Conservation (phyloP, 768 basidiomycete species). For the Hysterangium stoloniferum region DNA sequence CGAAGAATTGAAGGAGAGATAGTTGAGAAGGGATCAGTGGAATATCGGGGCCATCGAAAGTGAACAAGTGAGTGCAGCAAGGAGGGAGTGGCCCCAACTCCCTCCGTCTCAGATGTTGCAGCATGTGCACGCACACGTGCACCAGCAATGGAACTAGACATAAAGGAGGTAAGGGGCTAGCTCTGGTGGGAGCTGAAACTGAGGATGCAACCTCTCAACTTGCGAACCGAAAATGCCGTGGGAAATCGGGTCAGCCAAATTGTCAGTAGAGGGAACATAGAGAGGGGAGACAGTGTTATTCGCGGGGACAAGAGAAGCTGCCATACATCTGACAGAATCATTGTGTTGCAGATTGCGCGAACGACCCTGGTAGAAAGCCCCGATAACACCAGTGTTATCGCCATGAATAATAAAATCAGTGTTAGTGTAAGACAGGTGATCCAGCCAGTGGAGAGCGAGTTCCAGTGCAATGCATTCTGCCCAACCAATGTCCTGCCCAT, state of each 20-base stretch:
- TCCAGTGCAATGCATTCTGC: slow-evolving; percentile 11
- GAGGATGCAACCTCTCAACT: background rate
- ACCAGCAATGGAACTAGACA: too few relatives aligned
- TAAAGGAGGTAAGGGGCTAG: background rate
- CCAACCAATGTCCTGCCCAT: slow-evolving; percentile 11
- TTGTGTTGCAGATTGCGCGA: background rate
- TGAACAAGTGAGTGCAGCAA: too few relatives aligned
- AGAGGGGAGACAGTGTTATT: background rate
- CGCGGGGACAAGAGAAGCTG: background rate
- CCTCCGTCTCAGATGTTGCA: too few relatives aligned
- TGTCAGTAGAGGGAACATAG: slow-evolving; percentile 9
- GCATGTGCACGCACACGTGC: too few relatives aligned
- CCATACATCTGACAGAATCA: slow-evolving; percentile 1
- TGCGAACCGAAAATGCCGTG: background rate
- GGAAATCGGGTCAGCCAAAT: slow-evolving; percentile 10
- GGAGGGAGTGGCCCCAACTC: too few relatives aligned
- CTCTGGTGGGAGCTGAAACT: background rate
- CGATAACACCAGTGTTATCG: slow-evolving; percentile 12
- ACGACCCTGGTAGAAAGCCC: background rate
- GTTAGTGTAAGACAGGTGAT: background rate
- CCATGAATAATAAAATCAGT: slow-evolving; percentile 1
- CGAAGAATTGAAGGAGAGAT: too few relatives aligned
- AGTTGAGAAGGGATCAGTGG: too few relatives aligned
- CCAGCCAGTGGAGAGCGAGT: background rate
- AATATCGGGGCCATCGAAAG: too few relatives aligned